These are phyloP conservation scores for Plasmodium gaboni DNA, from an alignment of 169 alveolate genomes.

Conservation along the genomic window DNA sequence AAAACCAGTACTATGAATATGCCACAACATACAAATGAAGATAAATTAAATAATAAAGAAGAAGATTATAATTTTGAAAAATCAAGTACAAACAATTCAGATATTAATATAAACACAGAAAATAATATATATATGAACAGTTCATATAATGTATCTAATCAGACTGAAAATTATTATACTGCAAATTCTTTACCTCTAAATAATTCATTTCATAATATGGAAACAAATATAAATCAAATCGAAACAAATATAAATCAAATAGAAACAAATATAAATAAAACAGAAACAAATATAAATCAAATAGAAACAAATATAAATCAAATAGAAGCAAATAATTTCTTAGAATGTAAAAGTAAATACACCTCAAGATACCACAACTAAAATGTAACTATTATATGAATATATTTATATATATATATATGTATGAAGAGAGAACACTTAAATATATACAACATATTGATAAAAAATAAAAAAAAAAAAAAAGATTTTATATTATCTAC, in stretches of 20 bases:
- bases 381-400: not conserved
- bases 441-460: too few relatives aligned
- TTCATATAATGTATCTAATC: slow-evolving; percentile 14
- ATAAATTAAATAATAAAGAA: not conserved
- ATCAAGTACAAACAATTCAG: not conserved
- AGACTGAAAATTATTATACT: slow-evolving; percentile 28
- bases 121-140: not conserved
- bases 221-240: not conserved
- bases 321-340: not conserved
- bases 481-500: too few relatives aligned
- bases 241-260: not conserved
- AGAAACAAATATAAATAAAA: not conserved
- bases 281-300: not conserved
- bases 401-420: not conserved
- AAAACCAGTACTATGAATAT: not conserved
- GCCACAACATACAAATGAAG: not conserved
- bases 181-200: slow-evolving; percentile 21
- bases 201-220: slow-evolving; percentile 1
- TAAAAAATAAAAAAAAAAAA: too few relatives aligned
- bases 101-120: not conserved
- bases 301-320: not conserved
- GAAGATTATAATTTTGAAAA: not conserved
- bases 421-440: not conserved
- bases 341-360: slow-evolving; percentile 5
- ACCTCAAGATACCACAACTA: not conserved